Base-by-base conservation (phyloP, 805 yeast species). In the Spathaspora hagerdaliae region DNA sequence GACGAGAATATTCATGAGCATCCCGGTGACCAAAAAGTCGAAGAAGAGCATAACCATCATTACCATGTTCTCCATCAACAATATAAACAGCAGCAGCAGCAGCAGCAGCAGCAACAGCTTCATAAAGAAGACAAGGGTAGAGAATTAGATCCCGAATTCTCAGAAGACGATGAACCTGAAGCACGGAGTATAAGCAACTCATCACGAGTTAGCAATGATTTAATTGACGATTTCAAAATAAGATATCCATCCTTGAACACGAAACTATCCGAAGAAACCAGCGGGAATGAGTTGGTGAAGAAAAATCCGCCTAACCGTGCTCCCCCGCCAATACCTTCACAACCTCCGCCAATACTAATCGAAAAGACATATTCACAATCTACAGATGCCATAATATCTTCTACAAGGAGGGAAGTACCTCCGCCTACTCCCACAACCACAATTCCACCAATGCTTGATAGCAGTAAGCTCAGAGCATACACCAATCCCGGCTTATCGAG, bases 41-140 rank as follows among this genome's bases (percentile, higher is more conserved):
- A 37, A n/a, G 37, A 47, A 46, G 40, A 43, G 39, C 35, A 44
- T 34, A 38, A 15, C 38, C 26, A 35, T 14, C 38, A 35, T 9
- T 12, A 19, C 26, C 38, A 35, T 3, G 6, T 9, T 27, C 15
- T 19, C 38, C 5, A 9, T 27, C 9, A 36, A 7, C 15, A 36
- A 3, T 7, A 14, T 27, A 36, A 36, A 11, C 14, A 36, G 10
- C 24, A 19, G 24, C 24, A 19, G 24, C 24, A 3, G n/a, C n/a
- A n/a, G n/a, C n/a, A n/a, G n/a, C 14, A 36, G 10, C 24, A 19
- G 24, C 24, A 19, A 5, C 24, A 3, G 24, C 24, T 19, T 19
- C 24, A 19, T 19, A 2, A 19, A 5, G 5, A 19, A 19, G 24
- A 19, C 5, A 19, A 2, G 5, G 24, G 24, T 19, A 19, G 24